Percentiles rank a stretch among this genome's conserved stretches.
Evolutionary conservation across 257 asterid species (phyloP).

Genomic region (Gentiana macrophylla): DNA sequence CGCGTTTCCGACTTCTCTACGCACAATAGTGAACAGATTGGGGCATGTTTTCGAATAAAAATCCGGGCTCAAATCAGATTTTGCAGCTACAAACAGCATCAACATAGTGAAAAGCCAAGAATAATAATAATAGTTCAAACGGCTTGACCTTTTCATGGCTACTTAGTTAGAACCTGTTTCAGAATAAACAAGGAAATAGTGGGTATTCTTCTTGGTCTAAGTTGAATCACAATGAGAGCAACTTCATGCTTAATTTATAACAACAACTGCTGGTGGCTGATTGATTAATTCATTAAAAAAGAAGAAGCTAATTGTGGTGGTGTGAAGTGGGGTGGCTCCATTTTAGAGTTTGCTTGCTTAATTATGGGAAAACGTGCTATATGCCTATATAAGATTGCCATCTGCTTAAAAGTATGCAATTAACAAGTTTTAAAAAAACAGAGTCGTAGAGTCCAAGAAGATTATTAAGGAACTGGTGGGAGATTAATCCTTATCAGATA

Average conservation of each 20-base stretch:
- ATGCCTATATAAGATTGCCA: background rate
- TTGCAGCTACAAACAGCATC: slow-evolving; percentile 26
- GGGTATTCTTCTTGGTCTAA: background rate
- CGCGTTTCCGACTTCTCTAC: slow-evolving; percentile 49
- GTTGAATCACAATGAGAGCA: background rate
- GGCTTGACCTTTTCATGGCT: slow-evolving; percentile 23
- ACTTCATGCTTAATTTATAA: slow-evolving; percentile 12
- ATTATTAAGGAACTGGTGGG: slow-evolving; percentile 4
- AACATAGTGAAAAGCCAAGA: slow-evolving; percentile 13
- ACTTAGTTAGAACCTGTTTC: background rate
- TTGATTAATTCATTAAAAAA: background rate
- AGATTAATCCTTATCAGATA: slow-evolving; percentile 8
- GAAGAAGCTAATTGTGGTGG: slow-evolving; percentile 1
- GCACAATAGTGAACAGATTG: slow-evolving; percentile 28
- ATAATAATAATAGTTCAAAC: background rate
- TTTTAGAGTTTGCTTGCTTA: background rate
- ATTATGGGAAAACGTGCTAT: no score
- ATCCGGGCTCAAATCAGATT: slow-evolving; percentile 44
- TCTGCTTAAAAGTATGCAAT: background rate
- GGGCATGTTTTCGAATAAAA: slow-evolving; percentile 56
- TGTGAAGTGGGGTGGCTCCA: slow-evolving; percentile 27
- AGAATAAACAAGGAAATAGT: background rate
- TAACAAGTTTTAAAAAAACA: background rate
- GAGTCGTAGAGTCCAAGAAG: background rate
- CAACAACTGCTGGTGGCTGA: background rate